Percentiles rank a stretch among this genome's conserved stretches.
Evolutionary conservation across 1,139 yeast genomes (phyloP).

Genomic region (Yamadazyma jaroonii): DNA sequence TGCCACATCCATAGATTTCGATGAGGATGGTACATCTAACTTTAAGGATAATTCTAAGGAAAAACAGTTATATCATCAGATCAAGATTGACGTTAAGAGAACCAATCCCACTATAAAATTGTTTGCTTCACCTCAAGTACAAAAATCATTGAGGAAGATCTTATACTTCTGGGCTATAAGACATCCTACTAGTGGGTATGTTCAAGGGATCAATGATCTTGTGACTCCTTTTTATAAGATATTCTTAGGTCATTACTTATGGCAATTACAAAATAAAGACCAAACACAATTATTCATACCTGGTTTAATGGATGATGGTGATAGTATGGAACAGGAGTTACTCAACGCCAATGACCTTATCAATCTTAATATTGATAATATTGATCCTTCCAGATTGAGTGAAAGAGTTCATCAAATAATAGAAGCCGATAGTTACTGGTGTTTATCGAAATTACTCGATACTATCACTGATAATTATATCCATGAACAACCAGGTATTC

Average conservation of each 20-base stretch:
- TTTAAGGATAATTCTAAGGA: slow-evolving; percentile 8
- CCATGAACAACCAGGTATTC: slow-evolving; percentile 97
- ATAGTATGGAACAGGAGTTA: slow-evolving; percentile 26
- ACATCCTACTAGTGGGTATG: slow-evolving; percentile 98
- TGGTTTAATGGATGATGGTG: slow-evolving; percentile 28
- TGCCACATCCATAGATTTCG: slow-evolving; percentile 38
- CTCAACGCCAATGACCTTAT: slow-evolving; percentile 25
- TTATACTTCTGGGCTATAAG: slow-evolving; percentile 94
- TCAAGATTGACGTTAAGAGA: slow-evolving; percentile 90
- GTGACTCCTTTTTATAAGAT: slow-evolving; percentile 94
- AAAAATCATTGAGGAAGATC: slow-evolving; percentile 73
- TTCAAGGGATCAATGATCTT: slow-evolving; percentile 96
- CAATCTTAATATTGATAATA: slow-evolving; percentile 30
- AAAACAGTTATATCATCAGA: slow-evolving; percentile 90
- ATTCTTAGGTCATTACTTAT: slow-evolving; percentile 68
- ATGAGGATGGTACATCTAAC: slow-evolving; percentile 29
- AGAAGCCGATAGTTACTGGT: slow-evolving; percentile 98
- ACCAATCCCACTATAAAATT: slow-evolving; percentile 84
- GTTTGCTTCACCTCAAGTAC: slow-evolving; percentile 69
- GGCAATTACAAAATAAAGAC: slow-evolving; percentile 40
- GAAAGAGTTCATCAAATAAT: slow-evolving; percentile 41
- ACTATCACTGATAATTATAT: slow-evolving; percentile 96
- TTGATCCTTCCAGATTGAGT: slow-evolving; percentile 66
- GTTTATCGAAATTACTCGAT: slow-evolving; percentile 82
- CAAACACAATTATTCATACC: slow-evolving; percentile 32